A percentile compares a stretch with the other conserved stretches of the same genome.
Conservation (phyloP, 2,329 filamentous ascomycete genomes). For the Fusarium ramigenum region DNA sequence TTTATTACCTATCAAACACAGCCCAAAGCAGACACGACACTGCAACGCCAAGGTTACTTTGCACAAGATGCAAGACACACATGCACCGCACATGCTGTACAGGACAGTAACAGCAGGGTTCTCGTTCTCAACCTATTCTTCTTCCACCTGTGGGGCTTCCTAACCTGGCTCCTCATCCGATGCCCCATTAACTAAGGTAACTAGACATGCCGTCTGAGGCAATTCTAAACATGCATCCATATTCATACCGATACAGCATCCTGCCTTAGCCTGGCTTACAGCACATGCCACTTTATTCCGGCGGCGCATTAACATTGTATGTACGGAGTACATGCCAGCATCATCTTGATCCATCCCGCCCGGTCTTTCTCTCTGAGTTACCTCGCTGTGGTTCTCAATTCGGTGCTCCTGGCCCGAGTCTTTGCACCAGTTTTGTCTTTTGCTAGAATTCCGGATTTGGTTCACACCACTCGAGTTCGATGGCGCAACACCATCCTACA, state of each 20-base stretch:
- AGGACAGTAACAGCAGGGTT: conserved; percentile 21
- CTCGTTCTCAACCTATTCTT: background rate
- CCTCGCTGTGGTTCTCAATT: background rate
- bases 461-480: conserved; percentile 25
- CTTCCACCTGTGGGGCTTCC: conserved; percentile 33
- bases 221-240: conserved; percentile 34
- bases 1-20: conserved; percentile 2
- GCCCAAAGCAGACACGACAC: background rate
- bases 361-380: background rate
- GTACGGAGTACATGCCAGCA: background rate
- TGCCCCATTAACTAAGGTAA: conserved; percentile 13
- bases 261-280: conserved; percentile 17
- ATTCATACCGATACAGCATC: background rate
- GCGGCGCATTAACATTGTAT: background rate
- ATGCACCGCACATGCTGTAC: conserved; percentile 16
- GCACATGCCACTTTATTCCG: conserved; percentile 20
- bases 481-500: conserved; percentile 29
- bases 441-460: background rate
- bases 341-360: conserved; percentile 9
- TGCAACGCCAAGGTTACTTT: conserved; percentile 5
- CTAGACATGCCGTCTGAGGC: conserved; percentile 35
- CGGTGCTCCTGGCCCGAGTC: background rate
- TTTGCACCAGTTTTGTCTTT: background rate
- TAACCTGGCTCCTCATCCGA: conserved; percentile 40
- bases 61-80: conserved; percentile 30